Base-by-base conservation (phyloP, 1,284 basidiomycete species). In the Somion occarium region DNA sequence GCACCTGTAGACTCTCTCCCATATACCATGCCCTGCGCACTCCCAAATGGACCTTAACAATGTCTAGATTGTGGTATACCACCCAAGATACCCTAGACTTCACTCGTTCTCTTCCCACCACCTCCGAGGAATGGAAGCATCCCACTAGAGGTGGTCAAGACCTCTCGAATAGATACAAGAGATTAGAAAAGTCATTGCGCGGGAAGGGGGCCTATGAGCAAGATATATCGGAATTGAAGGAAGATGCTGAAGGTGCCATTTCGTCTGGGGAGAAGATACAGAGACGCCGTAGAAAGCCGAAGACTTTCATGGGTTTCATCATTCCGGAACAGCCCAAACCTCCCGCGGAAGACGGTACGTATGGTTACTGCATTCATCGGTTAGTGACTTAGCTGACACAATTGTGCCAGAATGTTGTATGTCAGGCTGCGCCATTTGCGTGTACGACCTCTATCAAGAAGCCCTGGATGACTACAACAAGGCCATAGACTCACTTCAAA, bases 371-470 rank as follows among this genome's bases (percentile, higher is more conserved):
- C 34, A 4, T 43, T 38, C 46, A 30, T 43, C 38, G 12, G 44
- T 19, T 22, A 25, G 15, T 47, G 26, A 46, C 13, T 27, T 18
- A 12, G 26, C n/a, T 53, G 18, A 30, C 42, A 15, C 15, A 34
- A 7, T 34, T 34, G 7, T 34, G 7, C 15, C 57, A 92, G 90
- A 93, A 68, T 93, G 92, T 67, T 94, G 92, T 69, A 93, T 93
- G 91, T 92, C 89, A 7, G 91, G 91, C 25, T 95, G 93, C 61
- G 88, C 91, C 0, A 71, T 93, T 30, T 95, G 93, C 66, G 88
- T 94, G 5, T 89, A 94, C 65, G 91, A 93, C 59, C 69, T 94
- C 23, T 92, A 94, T 67, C 81, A 87, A 49, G 91, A 93, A 46
- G 81, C 88, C 1, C 66, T 91, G 2, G 71, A 75, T n/a, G 73